Base-by-base conservation (phyloP, 2,329 filamentous ascomycete species). In the Karstenula rhodostoma region DNA sequence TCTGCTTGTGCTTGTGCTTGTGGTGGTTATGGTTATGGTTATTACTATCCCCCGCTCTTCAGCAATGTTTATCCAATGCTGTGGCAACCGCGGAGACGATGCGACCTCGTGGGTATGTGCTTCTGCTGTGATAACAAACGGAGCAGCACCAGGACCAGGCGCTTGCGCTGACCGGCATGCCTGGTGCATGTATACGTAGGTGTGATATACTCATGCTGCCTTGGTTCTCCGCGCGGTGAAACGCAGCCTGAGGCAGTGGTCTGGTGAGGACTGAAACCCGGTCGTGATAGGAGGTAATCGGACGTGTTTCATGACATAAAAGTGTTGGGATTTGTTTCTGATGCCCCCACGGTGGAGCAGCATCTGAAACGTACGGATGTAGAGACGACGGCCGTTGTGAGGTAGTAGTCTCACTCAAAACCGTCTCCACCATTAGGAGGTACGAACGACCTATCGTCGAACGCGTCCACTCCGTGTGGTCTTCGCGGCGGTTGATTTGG, bases 401-500 rank as follows among this genome's bases (percentile, higher is more conserved):
- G 2, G 17, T n/a, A 9, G n/a, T 40, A 15, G 17, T 6, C 17
- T 40, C 37, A n/a, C 5, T 17, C 15, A 17, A 37, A 19, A n/a
- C 17, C 29, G 29, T 10, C 8, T 32, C 29, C 8, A 10, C 29
- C 29, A 10, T 32, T 19, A 15, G 17, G 4, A n/a, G 37, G 37
- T n/a, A 8, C 9, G 15, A 19, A 2, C 8, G 1, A 19, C 17
- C 22, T 58, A 61, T 35, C 54, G 57, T 27, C 57, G 59, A 17
- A 52, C 37, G 2, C 64, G 60, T 43, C 60, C 57, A 27, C 62
- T 64, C 55, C 62, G 67, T 2, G 68, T 67, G 15, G 67, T 49
- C 37, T 64, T 70, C 0, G 67, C 48, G 15, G 70, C 60, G 13
- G 61, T 64, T 19, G 63, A 43, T 52, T 64, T 67, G 22, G 72